Conservation (phyloP, 495 filamentous ascomycete genomes). For the Collariella sp. region DNA sequence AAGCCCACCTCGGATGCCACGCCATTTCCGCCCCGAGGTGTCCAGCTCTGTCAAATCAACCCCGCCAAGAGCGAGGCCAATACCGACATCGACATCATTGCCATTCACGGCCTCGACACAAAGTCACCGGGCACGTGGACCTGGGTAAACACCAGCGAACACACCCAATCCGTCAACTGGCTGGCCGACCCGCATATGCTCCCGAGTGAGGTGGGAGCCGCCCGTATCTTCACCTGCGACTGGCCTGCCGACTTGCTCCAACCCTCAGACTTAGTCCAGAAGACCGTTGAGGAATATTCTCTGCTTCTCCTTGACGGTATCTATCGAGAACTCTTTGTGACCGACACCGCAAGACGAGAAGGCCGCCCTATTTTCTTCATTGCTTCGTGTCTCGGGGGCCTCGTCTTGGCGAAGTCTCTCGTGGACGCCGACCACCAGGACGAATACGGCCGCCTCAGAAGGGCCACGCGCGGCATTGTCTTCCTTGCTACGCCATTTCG, state of each 20-base stretch:
- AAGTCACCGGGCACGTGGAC: conserved; percentile 24
- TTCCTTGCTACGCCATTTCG: conserved; percentile 31
- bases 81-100: conserved; percentile 25
- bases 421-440: conserved; percentile 8
- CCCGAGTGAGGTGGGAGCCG: conserved; percentile 10
- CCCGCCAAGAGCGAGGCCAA: conserved; percentile 8
- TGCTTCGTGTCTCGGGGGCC: conserved; percentile 30
- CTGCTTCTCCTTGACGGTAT: conserved; percentile 18
- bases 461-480: conserved; percentile 21
- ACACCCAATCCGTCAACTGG: conserved; percentile 18
- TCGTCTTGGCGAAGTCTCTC: conserved; percentile 27
- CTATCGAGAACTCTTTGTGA: neutral
- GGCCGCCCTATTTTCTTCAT: conserved; percentile 31
- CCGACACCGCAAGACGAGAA: neutral
- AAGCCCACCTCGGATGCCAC: neutral
- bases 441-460: conserved; percentile 10
- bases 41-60: conserved; percentile 13
- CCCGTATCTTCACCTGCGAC: conserved; percentile 26
- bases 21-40: conserved; percentile 4
- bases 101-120: conserved; percentile 24
- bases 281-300: conserved; percentile 18
- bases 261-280: conserved; percentile 13
- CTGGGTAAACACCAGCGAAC: conserved; percentile 4
- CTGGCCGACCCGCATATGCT: conserved; percentile 19
- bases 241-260: conserved; percentile 24